Conservation (phyloP, 345 rosid species). For the Eucalyptus tenuipes region DNA sequence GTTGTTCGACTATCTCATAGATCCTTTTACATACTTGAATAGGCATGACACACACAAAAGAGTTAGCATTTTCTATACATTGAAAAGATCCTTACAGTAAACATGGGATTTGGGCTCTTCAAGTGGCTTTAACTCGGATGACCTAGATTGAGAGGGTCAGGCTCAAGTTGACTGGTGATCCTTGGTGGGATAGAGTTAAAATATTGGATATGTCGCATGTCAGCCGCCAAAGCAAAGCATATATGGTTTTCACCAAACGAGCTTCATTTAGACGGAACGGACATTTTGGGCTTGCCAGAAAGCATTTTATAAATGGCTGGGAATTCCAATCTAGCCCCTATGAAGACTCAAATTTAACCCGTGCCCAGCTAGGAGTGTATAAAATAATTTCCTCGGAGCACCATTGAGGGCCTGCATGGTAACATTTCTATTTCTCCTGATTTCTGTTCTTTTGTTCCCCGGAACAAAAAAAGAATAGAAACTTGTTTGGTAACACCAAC, state of each 20-base stretch:
- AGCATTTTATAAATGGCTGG: not conserved
- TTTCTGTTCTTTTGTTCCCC: too few species aligned
- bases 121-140: not conserved
- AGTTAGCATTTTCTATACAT: not conserved
- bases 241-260: too few species aligned
- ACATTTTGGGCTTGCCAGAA: too few species aligned
- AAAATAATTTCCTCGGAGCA: not conserved
- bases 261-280: too few species aligned
- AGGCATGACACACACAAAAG: not conserved
- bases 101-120: not conserved
- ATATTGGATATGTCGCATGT: not conserved
- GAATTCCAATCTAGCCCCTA: not conserved
- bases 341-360: not conserved
- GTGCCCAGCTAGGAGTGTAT: not conserved
- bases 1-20: not conserved
- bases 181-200: not conserved
- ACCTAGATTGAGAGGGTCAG: not conserved
- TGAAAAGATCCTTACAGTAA: not conserved
- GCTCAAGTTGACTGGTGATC: not conserved
- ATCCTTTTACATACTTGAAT: not conserved
- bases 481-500: too few species aligned
- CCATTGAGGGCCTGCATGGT: too few species aligned
- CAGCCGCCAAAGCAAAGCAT: not conserved
- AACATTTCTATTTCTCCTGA: too few species aligned
- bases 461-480: too few species aligned